Base-by-base conservation (phyloP, 805 yeast species). In the Candida ponderosae region DNA sequence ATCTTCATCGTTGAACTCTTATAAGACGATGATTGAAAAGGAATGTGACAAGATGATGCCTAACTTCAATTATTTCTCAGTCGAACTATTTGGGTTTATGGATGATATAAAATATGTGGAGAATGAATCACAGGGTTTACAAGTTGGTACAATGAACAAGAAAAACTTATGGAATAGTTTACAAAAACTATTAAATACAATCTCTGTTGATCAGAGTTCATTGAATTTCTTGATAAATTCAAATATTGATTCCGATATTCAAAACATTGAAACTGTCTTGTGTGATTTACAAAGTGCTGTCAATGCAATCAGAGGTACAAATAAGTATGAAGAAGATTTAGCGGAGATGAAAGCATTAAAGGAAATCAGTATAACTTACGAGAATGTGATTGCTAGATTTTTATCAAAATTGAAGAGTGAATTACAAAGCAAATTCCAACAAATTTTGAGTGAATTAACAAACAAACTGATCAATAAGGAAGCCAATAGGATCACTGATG, bases 81-180 rank as follows among this genome's bases (percentile, higher is more conserved):
- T 79, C 44, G 84, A 80, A 43, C 58, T 81, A 34, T 68, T 78
- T 13, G 70, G 79, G 3, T 73, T 86, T 28, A 72, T 79, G 13
- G 76, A 76, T 4, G 90, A 83, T 42, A 76, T 89, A 35, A 71
- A 74, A 33, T 73, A 70, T 36, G 77, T 88, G 31, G 95, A 87
- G 51, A 66, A 68, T 27, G 83, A 81, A 52, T 79, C 89, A 3
- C 76, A 81, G 48, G 95, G 95, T 34, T 59, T 87, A 15, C 96
- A 89, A 58, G 81, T 89, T 6, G 80, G 79, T 46, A 76, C 90
- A 5, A 78, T 85, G 32, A 89, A 89, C 59, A 84, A 83, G 56
- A 85, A 84, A 49, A 55, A 70, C n/a, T 63, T 88, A 18, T 81
- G 79, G 68, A 74, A 71, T 33, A 88, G 85, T 42, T 67, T 88